Evolutionary conservation across 176 grass and related monocot genomes (phyloP).

Genomic region (bread wheat (Triticum aestivum)): DNA sequence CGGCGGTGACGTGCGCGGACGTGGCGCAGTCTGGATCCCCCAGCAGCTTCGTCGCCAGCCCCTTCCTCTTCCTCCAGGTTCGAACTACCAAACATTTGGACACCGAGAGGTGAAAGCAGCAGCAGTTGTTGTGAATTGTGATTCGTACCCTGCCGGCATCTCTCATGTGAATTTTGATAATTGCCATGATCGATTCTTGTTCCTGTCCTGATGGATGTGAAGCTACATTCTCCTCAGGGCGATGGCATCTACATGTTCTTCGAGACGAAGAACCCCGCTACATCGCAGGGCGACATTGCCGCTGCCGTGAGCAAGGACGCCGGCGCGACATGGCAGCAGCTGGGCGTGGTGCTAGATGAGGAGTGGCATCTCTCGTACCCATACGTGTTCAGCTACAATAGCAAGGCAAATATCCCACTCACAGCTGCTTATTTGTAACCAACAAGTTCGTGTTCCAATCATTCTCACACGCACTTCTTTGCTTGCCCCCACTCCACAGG

Average conservation of each 20-base stretch:
- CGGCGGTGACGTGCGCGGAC: slow-evolving; percentile 67
- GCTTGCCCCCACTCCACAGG: slow-evolving; percentile 34
- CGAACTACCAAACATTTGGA: neutral
- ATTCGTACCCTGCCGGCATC: neutral
- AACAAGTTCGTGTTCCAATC: neutral
- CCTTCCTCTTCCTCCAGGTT: slow-evolving; percentile 92
- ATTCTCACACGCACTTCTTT: neutral
- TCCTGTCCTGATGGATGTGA: neutral
- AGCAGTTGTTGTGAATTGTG: neutral
- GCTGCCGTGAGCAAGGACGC: slow-evolving; percentile 80
- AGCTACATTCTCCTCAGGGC: slow-evolving; percentile 44
- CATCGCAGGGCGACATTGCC: slow-evolving; percentile 83
- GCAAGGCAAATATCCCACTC: slow-evolving; percentile 41
- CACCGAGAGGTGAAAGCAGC: neutral
- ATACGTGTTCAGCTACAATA: slow-evolving; percentile 64
- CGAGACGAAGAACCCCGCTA: slow-evolving; percentile 71
- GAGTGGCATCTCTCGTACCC: slow-evolving; percentile 95
- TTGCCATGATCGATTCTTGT: too few relatives aligned
- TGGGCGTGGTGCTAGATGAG: slow-evolving; percentile 84
- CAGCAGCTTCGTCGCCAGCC: slow-evolving; percentile 86
- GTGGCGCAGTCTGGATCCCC: slow-evolving; percentile 47
- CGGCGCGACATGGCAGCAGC: slow-evolving; percentile 68
- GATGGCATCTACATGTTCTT: slow-evolving; percentile 80
- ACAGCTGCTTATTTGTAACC: neutral
- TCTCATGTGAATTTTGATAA: neutral